Evolutionary conservation across 192 early-diverging fungal genomes (phyloP), one percentile per base, ranked within the genome.

Genomic region (Linnemannia zychae): DNA sequence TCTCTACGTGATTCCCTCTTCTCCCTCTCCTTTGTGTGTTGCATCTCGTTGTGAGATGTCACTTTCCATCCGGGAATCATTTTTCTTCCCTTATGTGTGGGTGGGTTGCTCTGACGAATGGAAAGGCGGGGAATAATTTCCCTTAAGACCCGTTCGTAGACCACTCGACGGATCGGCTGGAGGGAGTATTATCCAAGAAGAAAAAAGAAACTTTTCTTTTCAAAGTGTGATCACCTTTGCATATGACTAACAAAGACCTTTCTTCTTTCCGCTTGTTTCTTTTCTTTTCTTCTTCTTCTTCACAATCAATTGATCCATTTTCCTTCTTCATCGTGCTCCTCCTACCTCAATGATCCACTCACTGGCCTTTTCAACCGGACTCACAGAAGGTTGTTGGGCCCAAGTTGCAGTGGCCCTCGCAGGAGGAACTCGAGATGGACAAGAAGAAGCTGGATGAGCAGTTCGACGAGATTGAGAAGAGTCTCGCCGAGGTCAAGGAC

Each of bases 361-460:
- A 53, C 52, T 31, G 12, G 13, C 57, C 12, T 44, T 6, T 44
- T 44, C 22, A 9, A 63, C n/a, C 57, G 24, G 57, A 63, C 31
- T 31, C 57, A 86, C 80, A 95, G 94, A 83, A 72, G 79, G 84
- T 91, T 78, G 66, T 91, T 86, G 86, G 92, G 74, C 87, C 92
- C 77, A 87, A 94, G 89, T 73, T 94, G 79, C 84, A 90, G 80
- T 88, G 79, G 76, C 87, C 92, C 87, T 91, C 92, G 6, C 82
- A 95, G 15, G 89, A 93, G 60, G 96, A 97, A 70, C 89, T 96
- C 47, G 92, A 95, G 77, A 73, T 89, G 53, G 94, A 96, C 47
- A 92, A 93, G 69, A 90, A 93, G 65, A 91, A 92, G 47, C 85
- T 99, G 53, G 93, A 94, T 70, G 88, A 89, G 12, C 91, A 93